Conservation (phyloP, 2,329 filamentous ascomycete species). For the Endothia cerciana region DNA sequence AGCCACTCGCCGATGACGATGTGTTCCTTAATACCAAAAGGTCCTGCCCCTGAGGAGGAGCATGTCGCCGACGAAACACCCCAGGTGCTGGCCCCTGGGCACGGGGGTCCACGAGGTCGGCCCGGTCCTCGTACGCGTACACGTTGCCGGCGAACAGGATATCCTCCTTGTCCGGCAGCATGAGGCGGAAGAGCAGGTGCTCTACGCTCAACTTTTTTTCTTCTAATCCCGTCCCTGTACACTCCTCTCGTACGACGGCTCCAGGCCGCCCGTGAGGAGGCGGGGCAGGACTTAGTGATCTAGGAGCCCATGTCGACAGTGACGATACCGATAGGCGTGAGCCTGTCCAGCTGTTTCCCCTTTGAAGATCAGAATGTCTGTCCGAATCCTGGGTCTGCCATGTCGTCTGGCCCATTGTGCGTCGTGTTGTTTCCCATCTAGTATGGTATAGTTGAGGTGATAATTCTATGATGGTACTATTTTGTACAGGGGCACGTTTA, state of each 20-base stretch:
- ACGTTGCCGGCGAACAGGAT: conserved; percentile 63
- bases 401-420: no score
- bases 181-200: conserved; percentile 71
- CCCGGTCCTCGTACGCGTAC: conserved; percentile 33
- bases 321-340: no score
- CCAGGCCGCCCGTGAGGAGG: conserved; percentile 68
- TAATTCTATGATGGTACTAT: no score
- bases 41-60: conserved; percentile 49
- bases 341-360: no score
- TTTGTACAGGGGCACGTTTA: no score
- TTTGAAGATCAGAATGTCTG: no score
- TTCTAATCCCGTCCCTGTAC: conserved; percentile 66
- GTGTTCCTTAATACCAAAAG: conserved; percentile 49
- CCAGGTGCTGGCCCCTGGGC: conserved; percentile 47
- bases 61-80: conserved; percentile 55
- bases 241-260: conserved; percentile 64
- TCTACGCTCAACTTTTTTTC: conserved; percentile 60
- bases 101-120: conserved; percentile 37
- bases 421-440: no score
- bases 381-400: no score
- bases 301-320: no score
- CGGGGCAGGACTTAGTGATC: no score
- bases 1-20: conserved; percentile 52
- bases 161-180: conserved; percentile 62
- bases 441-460: no score